These are phyloP conservation scores for Plasmodium billcollinsi DNA, from an alignment of 169 alveolate species.

Conservation along the genomic window DNA sequence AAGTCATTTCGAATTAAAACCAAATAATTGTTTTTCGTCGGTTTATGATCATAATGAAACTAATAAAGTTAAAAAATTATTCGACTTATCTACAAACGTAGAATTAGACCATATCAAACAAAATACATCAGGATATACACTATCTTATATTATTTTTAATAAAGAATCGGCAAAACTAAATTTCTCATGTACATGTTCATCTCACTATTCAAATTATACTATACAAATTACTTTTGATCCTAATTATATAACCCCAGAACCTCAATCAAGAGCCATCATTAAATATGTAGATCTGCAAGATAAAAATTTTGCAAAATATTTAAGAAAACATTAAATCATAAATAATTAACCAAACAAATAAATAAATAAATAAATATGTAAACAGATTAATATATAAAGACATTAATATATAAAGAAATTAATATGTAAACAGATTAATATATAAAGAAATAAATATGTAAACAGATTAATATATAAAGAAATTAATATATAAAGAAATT, in stretches of 20 bases:
- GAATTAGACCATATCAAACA: constrained; percentile 40
- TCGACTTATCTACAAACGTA: constrained; percentile 18
- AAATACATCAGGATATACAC: constrained; percentile 24
- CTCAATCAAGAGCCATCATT: constrained; percentile 14
- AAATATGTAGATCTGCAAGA: constrained; percentile 15
- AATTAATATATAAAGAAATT: too few species aligned
- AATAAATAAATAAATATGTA: too few species aligned
- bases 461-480: too few species aligned
- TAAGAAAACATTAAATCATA: background rate
- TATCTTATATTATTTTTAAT: constrained; percentile 43
- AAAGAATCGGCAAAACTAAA: background rate
- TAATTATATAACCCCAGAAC: background rate
- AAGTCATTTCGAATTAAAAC: constrained; percentile 11
- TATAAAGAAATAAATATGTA: too few species aligned
- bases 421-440: too few species aligned
- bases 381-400: too few species aligned
- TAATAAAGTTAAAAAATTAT: constrained; percentile 20
- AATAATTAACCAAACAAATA: background rate
- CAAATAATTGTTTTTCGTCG: constrained; percentile 33
- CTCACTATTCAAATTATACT: constrained; percentile 14
- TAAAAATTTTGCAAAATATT: constrained; percentile 5
- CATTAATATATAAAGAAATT: too few species aligned
- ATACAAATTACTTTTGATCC: constrained; percentile 27
- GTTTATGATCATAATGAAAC: constrained; percentile 32
- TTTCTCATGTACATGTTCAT: constrained; percentile 46